Conservation (phyloP, 2,329 filamentous ascomycete genomes). For the Verticillium dahliae region DNA sequence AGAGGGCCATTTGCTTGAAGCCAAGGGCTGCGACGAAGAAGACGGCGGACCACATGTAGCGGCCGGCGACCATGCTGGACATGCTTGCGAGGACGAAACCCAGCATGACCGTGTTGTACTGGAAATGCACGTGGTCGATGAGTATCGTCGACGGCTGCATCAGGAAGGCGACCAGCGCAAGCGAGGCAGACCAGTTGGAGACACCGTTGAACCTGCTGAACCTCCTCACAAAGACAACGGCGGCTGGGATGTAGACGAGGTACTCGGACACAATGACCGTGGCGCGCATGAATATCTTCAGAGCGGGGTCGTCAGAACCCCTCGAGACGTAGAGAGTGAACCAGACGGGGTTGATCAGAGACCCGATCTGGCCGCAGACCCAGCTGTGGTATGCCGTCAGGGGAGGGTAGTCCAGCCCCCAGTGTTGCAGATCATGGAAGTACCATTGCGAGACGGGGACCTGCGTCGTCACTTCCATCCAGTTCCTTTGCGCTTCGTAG, state of each 20-base stretch:
- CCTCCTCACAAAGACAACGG: constrained; percentile 77
- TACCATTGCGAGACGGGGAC: constrained; percentile 95
- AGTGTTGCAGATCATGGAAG: constrained; percentile 93
- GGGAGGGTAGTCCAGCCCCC: constrained; percentile 96
- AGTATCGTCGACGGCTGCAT: constrained; percentile 89
- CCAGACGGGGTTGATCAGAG: constrained; percentile 73
- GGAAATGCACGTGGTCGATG: constrained; percentile 92
- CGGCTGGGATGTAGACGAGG: constrained; percentile 77
- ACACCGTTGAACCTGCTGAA: constrained; percentile 72
- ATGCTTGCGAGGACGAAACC: constrained; percentile 81
- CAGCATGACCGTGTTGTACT: constrained; percentile 98
- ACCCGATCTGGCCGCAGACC: constrained; percentile 82
- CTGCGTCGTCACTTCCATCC: constrained; percentile 94
- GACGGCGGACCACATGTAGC: constrained; percentile 80
- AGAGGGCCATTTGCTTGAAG: constrained; percentile 99
- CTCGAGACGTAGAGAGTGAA: constrained; percentile 80
- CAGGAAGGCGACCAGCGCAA: constrained; percentile 82
- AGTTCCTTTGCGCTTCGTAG: constrained; percentile 96
- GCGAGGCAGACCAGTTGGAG: constrained; percentile 72
- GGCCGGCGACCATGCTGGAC: constrained; percentile 80
- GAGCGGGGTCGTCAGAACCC: constrained; percentile 66
- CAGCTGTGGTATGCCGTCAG: constrained; percentile 98
- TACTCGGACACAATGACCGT: constrained; percentile 90
- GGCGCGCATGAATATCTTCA: constrained; percentile 95
- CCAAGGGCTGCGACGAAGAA: constrained; percentile 93